phyloP scores from a whole-genome alignment of 2,329 filamentous ascomycete species.

The Fusarium sp. region DNA sequence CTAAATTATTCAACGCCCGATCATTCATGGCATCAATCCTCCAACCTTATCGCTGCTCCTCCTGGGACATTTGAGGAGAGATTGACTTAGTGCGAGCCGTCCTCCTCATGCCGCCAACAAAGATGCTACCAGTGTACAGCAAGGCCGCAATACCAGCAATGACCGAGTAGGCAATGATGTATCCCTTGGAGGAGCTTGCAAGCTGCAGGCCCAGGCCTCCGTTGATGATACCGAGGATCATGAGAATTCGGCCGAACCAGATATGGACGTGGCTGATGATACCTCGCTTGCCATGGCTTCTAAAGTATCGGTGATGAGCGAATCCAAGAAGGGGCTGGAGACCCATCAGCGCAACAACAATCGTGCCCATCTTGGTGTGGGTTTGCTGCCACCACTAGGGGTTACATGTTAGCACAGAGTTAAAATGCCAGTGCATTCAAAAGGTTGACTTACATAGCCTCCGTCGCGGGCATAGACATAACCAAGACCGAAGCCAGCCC shows the following conservation, averaged over 20 bases:
- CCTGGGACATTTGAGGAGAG: conserved; percentile 42
- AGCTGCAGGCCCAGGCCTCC: conserved; percentile 71
- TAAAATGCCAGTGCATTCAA: conserved; percentile 7
- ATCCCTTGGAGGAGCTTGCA: conserved; percentile 52
- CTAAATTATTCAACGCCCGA: conserved; percentile 15
- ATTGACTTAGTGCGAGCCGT: conserved; percentile 28
- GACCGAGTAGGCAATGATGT: conserved; percentile 67
- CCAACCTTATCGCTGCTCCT: conserved; percentile 23
- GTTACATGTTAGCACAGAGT: conserved; percentile 26
- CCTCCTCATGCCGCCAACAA: conserved; percentile 28
- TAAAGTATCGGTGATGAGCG: conserved; percentile 67
- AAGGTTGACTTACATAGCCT: conserved; percentile 54
- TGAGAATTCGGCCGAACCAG: conserved; percentile 70
- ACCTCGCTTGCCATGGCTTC: conserved; percentile 60
- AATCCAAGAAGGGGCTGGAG: conserved; percentile 70
- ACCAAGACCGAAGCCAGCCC: conserved; percentile 70
- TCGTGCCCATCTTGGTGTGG: conserved; percentile 68
- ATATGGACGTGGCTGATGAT: conserved; percentile 68
- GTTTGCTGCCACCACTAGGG: conserved; percentile 62
- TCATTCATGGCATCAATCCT: neutral
- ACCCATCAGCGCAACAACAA: conserved; percentile 64
- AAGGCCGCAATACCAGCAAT: conserved; percentile 62
- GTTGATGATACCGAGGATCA: conserved; percentile 71
- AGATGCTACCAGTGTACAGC: conserved; percentile 54
- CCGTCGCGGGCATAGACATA: conserved; percentile 58